These are phyloP conservation scores for Clavispora santaluciae DNA, from an alignment of 805 yeast genomes.

Conservation along the genomic window DNA sequence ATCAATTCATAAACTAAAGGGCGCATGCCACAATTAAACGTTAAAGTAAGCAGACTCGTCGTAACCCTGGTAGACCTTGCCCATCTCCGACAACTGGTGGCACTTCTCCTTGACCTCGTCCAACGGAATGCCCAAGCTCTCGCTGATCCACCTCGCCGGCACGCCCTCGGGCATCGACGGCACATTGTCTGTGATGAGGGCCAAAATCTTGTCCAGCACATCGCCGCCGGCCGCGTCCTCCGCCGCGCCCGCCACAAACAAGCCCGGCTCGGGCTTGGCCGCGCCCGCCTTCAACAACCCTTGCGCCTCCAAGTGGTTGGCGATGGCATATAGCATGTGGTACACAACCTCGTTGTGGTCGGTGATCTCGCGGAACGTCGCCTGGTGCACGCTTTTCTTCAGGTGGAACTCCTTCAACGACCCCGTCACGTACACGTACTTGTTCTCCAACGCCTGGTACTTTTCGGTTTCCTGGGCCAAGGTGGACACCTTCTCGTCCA, in stretches of 20 bases:
- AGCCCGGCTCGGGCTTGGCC: conserved; percentile 16
- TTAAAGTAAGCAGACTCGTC: conserved; percentile 57
- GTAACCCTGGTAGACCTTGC: conserved; percentile 62
- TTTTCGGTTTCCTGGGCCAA: conserved; percentile 28
- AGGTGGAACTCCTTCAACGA: conserved; percentile 53
- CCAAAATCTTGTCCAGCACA: conserved; percentile 42
- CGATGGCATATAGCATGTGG: conserved; percentile 62
- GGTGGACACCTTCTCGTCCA: conserved; percentile 25
- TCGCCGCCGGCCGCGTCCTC: conserved; percentile 16
- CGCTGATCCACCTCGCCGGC: conserved; percentile 59
- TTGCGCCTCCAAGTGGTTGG: conserved; percentile 50
- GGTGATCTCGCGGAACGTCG: conserved; percentile 50
- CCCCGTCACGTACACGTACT: conserved; percentile 54
- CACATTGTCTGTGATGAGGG: conserved; percentile 46
- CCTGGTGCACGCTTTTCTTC: conserved; percentile 60
- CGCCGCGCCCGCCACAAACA: conserved; percentile 27
- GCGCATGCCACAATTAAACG: conserved; percentile 5
- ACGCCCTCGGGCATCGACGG: conserved; percentile 70
- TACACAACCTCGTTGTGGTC: conserved; percentile 67
- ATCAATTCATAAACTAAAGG: not conserved
- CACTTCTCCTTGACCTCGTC: conserved; percentile 49
- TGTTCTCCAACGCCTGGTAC: conserved; percentile 40
- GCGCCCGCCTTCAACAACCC: conserved; percentile 32
- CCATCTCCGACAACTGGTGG: conserved; percentile 56
- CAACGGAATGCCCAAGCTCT: conserved; percentile 46